phyloP scores from a whole-genome alignment of 2,329 filamentous ascomycete genomes.

The Penicillium sp. region DNA sequence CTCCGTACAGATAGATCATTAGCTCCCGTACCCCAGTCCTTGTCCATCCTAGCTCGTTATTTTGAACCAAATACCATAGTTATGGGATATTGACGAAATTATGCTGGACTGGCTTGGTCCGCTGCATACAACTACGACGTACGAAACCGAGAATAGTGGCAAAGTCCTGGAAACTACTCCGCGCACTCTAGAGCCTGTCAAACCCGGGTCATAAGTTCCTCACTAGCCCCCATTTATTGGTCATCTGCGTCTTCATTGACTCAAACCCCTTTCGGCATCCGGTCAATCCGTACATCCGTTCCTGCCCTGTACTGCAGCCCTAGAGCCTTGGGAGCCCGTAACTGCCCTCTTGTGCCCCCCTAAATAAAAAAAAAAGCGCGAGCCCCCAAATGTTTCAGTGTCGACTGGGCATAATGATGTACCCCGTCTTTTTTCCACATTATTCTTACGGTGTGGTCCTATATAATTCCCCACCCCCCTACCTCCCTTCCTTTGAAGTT shows the following conservation, averaged over 20 bases:
- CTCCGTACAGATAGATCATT: too few species aligned
- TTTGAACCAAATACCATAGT: too few species aligned
- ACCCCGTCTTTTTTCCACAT: background rate
- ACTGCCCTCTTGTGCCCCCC: background rate
- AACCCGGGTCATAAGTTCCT: too few species aligned
- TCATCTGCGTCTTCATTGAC: background rate
- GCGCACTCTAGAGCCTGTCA: too few species aligned
- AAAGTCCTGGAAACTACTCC: too few species aligned
- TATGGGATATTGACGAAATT: background rate
- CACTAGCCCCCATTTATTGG: background rate
- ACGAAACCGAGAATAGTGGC: background rate
- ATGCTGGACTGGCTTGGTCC: background rate
- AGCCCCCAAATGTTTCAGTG: background rate
- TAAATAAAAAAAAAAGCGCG: too few species aligned
- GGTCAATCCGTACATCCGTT: constrained; percentile 1
- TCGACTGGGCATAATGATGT: background rate
- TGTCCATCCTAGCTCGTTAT: background rate
- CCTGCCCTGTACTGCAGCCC: background rate
- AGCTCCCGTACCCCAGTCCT: background rate
- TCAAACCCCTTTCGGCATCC: background rate
- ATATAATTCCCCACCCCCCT: background rate
- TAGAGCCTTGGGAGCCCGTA: too few species aligned
- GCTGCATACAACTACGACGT: background rate
- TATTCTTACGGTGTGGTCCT: background rate
- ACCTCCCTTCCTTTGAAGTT: background rate